These are phyloP conservation scores for Epichloe gansuensis DNA, from an alignment of 2,329 filamentous ascomycete genomes.

Conservation along the genomic window DNA sequence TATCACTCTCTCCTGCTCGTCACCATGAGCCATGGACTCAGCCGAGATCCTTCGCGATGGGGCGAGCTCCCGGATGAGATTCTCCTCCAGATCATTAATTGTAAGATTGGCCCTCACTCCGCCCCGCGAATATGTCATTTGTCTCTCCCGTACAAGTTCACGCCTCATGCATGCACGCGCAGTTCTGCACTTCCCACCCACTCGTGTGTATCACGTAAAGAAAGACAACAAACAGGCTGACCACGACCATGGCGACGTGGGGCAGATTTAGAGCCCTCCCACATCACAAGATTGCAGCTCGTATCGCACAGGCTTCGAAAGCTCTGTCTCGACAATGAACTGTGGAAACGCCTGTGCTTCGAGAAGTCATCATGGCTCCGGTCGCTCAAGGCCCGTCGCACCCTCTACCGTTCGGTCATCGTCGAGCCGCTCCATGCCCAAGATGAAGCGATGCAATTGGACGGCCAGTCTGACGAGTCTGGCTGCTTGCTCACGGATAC, in stretches of 20 bases:
- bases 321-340: constrained; percentile 58
- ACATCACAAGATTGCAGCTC: constrained; percentile 52
- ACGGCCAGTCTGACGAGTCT: not conserved
- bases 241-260: not conserved
- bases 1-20: constrained; percentile 1
- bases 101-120: constrained; percentile 28
- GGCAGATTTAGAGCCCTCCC: constrained; percentile 24
- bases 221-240: not conserved
- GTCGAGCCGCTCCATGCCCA: not conserved
- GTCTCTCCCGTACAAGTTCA: not conserved
- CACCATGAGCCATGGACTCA: constrained; percentile 18
- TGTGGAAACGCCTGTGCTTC: constrained; percentile 71
- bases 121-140: not conserved
- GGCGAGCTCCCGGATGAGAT: constrained; percentile 52
- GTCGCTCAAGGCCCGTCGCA: constrained; percentile 34
- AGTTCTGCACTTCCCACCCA: not conserved
- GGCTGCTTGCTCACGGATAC: not conserved
- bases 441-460: constrained; percentile 8
- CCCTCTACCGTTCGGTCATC: constrained; percentile 19
- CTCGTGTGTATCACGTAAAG: not conserved
- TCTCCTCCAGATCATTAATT: constrained; percentile 48
- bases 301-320: constrained; percentile 54
- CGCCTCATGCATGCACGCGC: not conserved
- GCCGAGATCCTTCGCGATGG: constrained; percentile 14
- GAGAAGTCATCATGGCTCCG: constrained; percentile 54